Evolutionary conservation across 345 rosid genomes (phyloP).

Genomic region (Excoecaria cochinchinensis): DNA sequence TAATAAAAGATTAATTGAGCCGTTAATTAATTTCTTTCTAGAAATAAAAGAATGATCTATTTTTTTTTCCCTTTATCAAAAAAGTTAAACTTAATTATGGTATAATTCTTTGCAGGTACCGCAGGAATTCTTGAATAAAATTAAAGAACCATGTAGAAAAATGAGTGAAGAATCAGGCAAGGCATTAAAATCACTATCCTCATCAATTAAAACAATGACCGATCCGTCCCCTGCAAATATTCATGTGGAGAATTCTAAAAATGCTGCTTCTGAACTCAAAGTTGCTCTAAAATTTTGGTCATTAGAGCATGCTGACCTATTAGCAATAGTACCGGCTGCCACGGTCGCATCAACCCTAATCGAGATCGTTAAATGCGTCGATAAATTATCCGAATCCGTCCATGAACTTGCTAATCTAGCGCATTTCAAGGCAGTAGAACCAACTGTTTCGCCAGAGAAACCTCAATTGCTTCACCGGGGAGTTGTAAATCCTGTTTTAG

Average conservation of each 20-base stretch:
- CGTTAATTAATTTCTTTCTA: background rate
- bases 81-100: too few species aligned
- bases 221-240: slow-evolving; percentile 21
- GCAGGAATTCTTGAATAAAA: slow-evolving; percentile 15
- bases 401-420: slow-evolving; percentile 24
- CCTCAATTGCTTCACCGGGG: slow-evolving; percentile 59
- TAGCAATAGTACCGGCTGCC: slow-evolving; percentile 38
- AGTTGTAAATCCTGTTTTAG: slow-evolving; percentile 47
- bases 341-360: slow-evolving; percentile 29
- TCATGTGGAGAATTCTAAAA: slow-evolving; percentile 21
- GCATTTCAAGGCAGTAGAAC: slow-evolving; percentile 21
- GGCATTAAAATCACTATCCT: slow-evolving; percentile 26
- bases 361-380: slow-evolving; percentile 26
- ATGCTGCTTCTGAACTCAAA: slow-evolving; percentile 21
- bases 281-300: slow-evolving; percentile 16
- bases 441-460: slow-evolving; percentile 23
- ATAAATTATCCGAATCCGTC: slow-evolving; percentile 19
- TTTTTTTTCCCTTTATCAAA: too few species aligned
- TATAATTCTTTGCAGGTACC: slow-evolving; percentile 16
- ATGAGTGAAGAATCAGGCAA: slow-evolving; percentile 28
- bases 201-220: slow-evolving; percentile 29
- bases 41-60: background rate
- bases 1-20: background rate
- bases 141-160: slow-evolving; percentile 21
- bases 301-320: slow-evolving; percentile 5